Percentiles rank a stretch among this genome's conserved stretches.
phyloP scores from a whole-genome alignment of 2,329 filamentous ascomycete genomes.

The Aspergillus sclerotialis region DNA sequence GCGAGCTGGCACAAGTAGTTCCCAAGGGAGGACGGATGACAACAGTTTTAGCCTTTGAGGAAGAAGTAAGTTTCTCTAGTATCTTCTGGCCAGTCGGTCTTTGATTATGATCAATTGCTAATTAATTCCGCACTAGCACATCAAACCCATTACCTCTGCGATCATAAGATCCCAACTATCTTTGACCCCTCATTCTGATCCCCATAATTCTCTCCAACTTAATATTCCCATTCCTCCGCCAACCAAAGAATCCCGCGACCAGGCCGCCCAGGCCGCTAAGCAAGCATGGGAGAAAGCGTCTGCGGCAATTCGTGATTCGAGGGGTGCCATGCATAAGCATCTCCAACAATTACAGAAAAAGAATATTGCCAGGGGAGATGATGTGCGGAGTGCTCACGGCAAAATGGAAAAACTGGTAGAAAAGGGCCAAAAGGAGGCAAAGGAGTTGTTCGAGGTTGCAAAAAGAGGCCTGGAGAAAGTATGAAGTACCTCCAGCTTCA shows the following conservation, averaged over 20 bases:
- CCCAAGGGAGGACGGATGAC: slow-evolving; percentile 56
- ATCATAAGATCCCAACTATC: slow-evolving; percentile 37
- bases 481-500: slow-evolving; percentile 8
- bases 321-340: slow-evolving; percentile 38
- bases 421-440: slow-evolving; percentile 41
- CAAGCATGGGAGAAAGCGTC: slow-evolving; percentile 37
- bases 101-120: slow-evolving; percentile 29
- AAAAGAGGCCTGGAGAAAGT: slow-evolving; percentile 32
- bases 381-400: slow-evolving; percentile 39
- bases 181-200: slow-evolving; percentile 36
- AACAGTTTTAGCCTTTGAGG: slow-evolving; percentile 58
- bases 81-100: slow-evolving; percentile 39
- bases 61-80: slow-evolving; percentile 47
- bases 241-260: slow-evolving; percentile 40
- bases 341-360: slow-evolving; percentile 39
- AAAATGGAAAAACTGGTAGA: slow-evolving; percentile 43
- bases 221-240: slow-evolving; percentile 40
- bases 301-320: slow-evolving; percentile 33
- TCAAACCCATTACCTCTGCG: slow-evolving; percentile 39
- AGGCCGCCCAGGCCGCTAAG: slow-evolving; percentile 34
- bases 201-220: slow-evolving; percentile 38
- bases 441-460: slow-evolving; percentile 37
- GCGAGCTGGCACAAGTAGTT: slow-evolving; percentile 61
- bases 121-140: slow-evolving; percentile 23
- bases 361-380: slow-evolving; percentile 38